Conservation (phyloP, 164 flowering plant species). For the Berberis vulgaris region DNA sequence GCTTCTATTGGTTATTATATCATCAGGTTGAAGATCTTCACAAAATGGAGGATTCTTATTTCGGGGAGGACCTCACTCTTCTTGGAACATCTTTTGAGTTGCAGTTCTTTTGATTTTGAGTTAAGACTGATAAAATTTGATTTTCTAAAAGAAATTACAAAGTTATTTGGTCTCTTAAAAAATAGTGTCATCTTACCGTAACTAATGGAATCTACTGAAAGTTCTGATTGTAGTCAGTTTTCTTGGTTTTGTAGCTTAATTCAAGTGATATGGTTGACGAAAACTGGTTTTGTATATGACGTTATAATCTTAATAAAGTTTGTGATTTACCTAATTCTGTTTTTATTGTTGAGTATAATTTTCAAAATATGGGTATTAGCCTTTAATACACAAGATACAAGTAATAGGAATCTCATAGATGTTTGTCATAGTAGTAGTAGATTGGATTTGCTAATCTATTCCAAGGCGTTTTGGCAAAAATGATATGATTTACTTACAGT, state of each 20-base stretch:
- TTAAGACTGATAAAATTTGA: background rate
- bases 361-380: no score
- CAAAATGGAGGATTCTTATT: constrained; percentile 47
- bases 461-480: no score
- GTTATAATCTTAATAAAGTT: constrained; percentile 65
- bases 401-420: no score
- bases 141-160: background rate
- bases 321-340: constrained; percentile 31
- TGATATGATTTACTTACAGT: no score
- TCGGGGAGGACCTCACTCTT: constrained; percentile 95
- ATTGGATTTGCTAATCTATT: no score
- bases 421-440: no score
- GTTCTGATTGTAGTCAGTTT: constrained; percentile 18
- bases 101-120: no score
- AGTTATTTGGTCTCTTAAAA: background rate
- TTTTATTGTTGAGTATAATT: no score
- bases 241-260: constrained; percentile 66
- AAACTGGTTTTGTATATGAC: constrained; percentile 82
- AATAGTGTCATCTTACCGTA: background rate
- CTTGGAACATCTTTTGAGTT: no score
- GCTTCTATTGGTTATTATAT: constrained; percentile 2
- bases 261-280: constrained; percentile 85
- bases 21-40: constrained; percentile 52
- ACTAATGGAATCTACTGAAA: background rate
- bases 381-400: no score